Conservation (phyloP, 805 yeast genomes). For the Starmerella riodocensis region DNA sequence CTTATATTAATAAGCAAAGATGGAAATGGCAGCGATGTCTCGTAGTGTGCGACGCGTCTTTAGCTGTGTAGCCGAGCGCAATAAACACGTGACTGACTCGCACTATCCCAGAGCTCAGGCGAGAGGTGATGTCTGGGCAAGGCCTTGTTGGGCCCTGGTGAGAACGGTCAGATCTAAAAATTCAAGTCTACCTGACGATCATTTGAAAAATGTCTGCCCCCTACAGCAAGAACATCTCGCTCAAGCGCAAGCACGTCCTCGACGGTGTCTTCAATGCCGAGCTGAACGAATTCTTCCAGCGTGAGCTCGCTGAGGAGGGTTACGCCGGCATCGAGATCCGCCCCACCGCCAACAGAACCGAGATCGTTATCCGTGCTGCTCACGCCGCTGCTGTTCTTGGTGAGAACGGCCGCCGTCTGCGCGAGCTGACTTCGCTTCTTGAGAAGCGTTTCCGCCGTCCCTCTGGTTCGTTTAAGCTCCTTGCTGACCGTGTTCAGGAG, state of each 20-base stretch:
- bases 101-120: too few species aligned
- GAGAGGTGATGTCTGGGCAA: too few species aligned
- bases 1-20: too few species aligned
- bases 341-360: conserved; percentile 95
- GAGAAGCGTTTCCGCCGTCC: conserved; percentile 97
- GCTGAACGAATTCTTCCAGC: conserved; percentile 99
- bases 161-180: neutral
- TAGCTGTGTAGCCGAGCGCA: too few species aligned
- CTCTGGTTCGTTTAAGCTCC: conserved; percentile 84
- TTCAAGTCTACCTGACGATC: neutral
- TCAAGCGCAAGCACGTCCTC: conserved; percentile 98
- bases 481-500: conserved; percentile 98
- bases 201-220: conserved; percentile 13
- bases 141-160: too few species aligned
- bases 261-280: conserved; percentile 99
- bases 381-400: conserved; percentile 98
- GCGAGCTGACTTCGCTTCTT: conserved; percentile 92
- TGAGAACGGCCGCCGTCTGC: conserved; percentile 99
- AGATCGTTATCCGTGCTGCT: conserved; percentile 96
- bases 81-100: too few species aligned
- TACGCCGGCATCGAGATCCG: conserved; percentile 99
- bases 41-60: too few species aligned
- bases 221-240: conserved; percentile 48
- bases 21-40: too few species aligned
- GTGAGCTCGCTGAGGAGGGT: conserved; percentile 99